Evolutionary conservation across 176 grass and related monocot species (phyloP), one percentile per base, ranked within the genome.

Genomic region (Hordeum vulgare): DNA sequence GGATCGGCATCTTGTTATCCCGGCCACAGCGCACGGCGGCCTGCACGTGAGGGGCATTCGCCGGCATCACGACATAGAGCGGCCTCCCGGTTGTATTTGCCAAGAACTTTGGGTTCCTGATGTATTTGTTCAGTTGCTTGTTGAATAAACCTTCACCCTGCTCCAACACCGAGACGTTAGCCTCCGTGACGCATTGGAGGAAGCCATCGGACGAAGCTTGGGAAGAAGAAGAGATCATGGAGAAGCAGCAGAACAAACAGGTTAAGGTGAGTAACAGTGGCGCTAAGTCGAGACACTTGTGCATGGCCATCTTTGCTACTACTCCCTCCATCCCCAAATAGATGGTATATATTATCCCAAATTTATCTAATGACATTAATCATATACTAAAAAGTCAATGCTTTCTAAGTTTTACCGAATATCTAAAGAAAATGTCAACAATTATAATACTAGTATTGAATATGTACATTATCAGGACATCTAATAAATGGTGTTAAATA

Each of bases 1-100:
- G 85, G 53, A 96, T 5, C 25, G 18, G 18, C 18, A 56, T 8
- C 18, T n/a, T n/a, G n/a, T n/a, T n/a, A n/a, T n/a, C n/a, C n/a
- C 18, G 21, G 7, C 51, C 51, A 2, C 51, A 56, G 7, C 51
- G 18, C 51, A 56, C 51, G 18, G 51, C 51, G 51, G 3, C 18
- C 51, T 56, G 51, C 2, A 56, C 51, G 51, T 56, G 51, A 18
- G 2, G 15, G 15, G 47, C 47, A 18, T 51, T 51, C 47, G 47
- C 15, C 47, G 47, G 47, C 47, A 51, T 17, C 15, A 51, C 47
- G 15, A 51, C 15, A 1, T 51, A 51, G 15, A 51, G 47, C 47
- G 15, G 15, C 47, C 47, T 51, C 47, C 15, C 47, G 15, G 47
- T 51, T 5, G 47, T 51, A 18, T 51, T 18, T 7, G 47, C 15